phyloP scores from a whole-genome alignment of 2,329 filamentous ascomycete genomes.

The Penicillium palitans region DNA sequence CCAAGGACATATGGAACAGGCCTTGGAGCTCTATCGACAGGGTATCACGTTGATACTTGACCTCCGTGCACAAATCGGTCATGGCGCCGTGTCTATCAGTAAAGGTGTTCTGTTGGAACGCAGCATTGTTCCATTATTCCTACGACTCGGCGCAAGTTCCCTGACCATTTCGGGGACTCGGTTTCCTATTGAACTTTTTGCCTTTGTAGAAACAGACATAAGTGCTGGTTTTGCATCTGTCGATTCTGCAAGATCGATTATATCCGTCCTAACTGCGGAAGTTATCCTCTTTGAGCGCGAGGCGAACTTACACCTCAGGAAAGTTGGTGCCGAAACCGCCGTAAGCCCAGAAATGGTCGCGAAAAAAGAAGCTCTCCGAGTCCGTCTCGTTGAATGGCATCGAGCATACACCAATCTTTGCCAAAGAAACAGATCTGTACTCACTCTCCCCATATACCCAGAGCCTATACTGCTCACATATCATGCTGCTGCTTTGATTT shows the following conservation, averaged over 20 bases:
- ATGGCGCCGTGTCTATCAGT: slow-evolving; percentile 12
- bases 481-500: slow-evolving; percentile 14
- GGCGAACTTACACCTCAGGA: slow-evolving; percentile 9
- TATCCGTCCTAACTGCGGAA: slow-evolving; percentile 10
- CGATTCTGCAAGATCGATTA: slow-evolving; percentile 14
- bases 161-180: slow-evolving; percentile 13
- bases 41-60: slow-evolving; percentile 26
- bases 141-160: slow-evolving; percentile 27
- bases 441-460: neutral
- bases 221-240: slow-evolving; percentile 2
- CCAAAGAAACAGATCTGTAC: neutral
- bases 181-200: slow-evolving; percentile 8
- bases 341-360: slow-evolving; percentile 8
- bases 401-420: slow-evolving; percentile 11
- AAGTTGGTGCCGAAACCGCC: neutral
- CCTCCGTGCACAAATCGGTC: slow-evolving; percentile 19
- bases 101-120: slow-evolving; percentile 27
- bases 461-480: slow-evolving; percentile 16
- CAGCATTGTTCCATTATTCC: slow-evolving; percentile 32
- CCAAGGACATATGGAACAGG: slow-evolving; percentile 27
- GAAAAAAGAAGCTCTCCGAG: slow-evolving; percentile 3
- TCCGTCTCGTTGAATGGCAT: slow-evolving; percentile 11
- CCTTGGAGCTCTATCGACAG: slow-evolving; percentile 29
- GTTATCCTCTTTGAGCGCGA: slow-evolving; percentile 20
- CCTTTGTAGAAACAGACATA: slow-evolving; percentile 8